These are phyloP conservation scores for Silene uniflora DNA, from an alignment of 148 eudicot species.

Conservation along the genomic window DNA sequence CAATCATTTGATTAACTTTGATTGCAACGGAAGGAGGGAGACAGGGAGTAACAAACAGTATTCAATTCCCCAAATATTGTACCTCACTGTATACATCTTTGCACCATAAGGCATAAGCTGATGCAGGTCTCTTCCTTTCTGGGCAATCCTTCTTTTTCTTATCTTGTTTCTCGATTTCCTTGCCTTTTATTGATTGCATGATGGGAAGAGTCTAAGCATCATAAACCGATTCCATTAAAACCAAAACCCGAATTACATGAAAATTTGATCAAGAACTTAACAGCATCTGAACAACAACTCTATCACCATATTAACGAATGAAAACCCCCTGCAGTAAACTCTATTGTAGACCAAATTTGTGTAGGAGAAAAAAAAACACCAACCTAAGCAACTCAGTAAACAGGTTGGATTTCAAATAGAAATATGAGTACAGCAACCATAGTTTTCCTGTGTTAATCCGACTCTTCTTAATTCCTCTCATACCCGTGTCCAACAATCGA, in stretches of 20 bases:
- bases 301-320: background rate
- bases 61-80: background rate
- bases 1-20: no score
- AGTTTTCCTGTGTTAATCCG: background rate
- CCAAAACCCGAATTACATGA: background rate
- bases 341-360: background rate
- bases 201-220: slow-evolving; percentile 47
- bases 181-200: slow-evolving; percentile 44
- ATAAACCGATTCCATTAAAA: background rate
- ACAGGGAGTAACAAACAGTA: background rate
- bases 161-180: slow-evolving; percentile 57
- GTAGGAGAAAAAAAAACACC: background rate
- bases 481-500: no score
- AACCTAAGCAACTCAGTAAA: background rate
- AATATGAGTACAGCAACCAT: background rate
- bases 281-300: background rate
- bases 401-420: background rate
- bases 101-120: slow-evolving; percentile 78
- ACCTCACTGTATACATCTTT: slow-evolving; percentile 97
- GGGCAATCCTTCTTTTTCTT: slow-evolving; percentile 64
- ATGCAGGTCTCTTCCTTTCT: slow-evolving; percentile 66
- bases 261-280: background rate
- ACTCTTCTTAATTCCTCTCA: no score
- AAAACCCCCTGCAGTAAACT: background rate
- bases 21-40: no score